Evolutionary conservation across 2,329 filamentous ascomycete species (phyloP), one percentile per base, ranked within the genome.

Genomic region (Gremmenia infestans): DNA sequence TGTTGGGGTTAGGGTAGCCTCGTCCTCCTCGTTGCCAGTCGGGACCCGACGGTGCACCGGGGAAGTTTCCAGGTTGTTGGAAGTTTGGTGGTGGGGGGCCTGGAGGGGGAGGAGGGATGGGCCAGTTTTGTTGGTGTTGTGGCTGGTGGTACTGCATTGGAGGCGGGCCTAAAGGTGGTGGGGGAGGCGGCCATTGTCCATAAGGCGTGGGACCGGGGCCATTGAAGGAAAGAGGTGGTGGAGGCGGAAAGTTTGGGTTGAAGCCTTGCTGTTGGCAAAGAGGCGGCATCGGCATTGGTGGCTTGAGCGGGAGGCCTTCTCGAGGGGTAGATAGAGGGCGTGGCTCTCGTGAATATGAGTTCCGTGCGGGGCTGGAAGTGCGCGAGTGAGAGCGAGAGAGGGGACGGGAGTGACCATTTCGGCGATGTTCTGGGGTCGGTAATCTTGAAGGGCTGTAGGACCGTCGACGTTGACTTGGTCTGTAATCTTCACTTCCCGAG

Each of bases 381-480:
- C 43, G 39, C 17, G 63, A 64, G 37, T 56, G 52, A n/a, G 62
- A 63, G 36, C 61, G 37, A 40, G 59, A 58, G 45, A 50, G 46
- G 7, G 46, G 28, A 23, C 57, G 47, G 50, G 36, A 52, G 17
- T 39, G 9, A n/a, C 28, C 45, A 42, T 58, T 49, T 36, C 56
- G 57, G 22, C 53, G 52, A 11, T 37, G 53, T n/a, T 56, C 58
- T 19, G 65, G 60, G 3, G 65, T 65, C 14, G 56, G 59, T 14
- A 67, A 69, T 5, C 64, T 61, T 46, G 68, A 70, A 15, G 65
- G 67, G 50, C 60, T 67, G 51, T 69, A 69, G 23, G 66, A 67
- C 11, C 62, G 58, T 53, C 64, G 62, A 9, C 63, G 62, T 40
- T 63, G 65, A 25, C 54, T 59, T 54, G 58, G 52, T 50, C 62